Base-by-base conservation (phyloP, 2,329 filamentous ascomycete species). In the Venturia effusa region DNA sequence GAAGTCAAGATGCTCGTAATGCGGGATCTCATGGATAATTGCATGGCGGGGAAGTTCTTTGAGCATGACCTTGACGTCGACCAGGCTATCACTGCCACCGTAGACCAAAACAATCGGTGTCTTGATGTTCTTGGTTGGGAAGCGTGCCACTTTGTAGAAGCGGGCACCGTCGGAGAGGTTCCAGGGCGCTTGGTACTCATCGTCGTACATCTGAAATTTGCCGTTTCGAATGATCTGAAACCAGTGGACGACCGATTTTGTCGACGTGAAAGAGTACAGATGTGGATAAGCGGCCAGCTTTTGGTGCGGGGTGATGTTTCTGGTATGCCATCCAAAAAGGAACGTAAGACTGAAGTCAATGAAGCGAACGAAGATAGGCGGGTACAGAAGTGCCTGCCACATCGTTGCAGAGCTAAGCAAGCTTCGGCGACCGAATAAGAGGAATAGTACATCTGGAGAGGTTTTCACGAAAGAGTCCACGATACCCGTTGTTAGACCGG, bases 161-260 rank as follows among this genome's bases (percentile, higher is more conserved):
- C 93, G 92, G 71, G 84, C 87, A 63, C 83, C 83, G 4, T 86
- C 86, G 27, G 83, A 84, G 43, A 92, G 79, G 63, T 86, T 85
- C 66, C 96, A 79, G 0, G 88, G 88, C 34, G 88, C 87, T 64
- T 92, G 89, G 0, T 94, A 84, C 70, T 97, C 93, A 72, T 99
- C 94, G 72, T 99, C 94, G 74, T 92, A 97, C 90, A 99, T 97
- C 75, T 99, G 94, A 75, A 99, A 97, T 32, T 86, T 92, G 70
- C 91, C 90, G 71, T 93, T 97, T 68, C 94, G 88, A 70, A 99
- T 99, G 72, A 99, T 97, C 73, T 99, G 94, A 74, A 99, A 99
- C 94, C 94, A 99, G 73, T 99, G 94, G 0, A 99, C 94, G 10
- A 99, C 92, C 24, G 88, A 92, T 77, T 99, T 99, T 64, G 92